Evolutionary conservation across 73 alveolate genomes (phyloP).

Genomic region (Blepharisma japonicum): DNA sequence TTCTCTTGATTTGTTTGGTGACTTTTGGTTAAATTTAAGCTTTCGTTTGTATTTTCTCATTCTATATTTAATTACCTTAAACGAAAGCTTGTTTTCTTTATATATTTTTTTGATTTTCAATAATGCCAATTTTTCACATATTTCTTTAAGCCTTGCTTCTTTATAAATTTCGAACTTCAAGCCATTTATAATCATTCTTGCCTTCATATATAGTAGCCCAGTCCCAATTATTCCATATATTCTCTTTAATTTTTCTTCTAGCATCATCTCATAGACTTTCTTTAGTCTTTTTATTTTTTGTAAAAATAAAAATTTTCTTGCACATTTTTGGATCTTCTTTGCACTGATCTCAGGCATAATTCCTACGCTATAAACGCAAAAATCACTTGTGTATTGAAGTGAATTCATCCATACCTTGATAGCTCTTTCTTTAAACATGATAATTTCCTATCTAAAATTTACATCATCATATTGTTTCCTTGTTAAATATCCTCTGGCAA

Average conservation of each 20-base stretch:
- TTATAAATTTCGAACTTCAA: not conserved
- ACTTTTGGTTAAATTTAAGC: too few species aligned
- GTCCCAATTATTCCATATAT: not conserved
- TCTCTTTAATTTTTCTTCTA: not conserved
- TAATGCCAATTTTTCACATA: not conserved
- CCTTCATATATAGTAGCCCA: not conserved
- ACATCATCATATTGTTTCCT: not conserved
- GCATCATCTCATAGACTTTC: not conserved
- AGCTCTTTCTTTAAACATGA: not conserved
- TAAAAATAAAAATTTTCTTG: not conserved
- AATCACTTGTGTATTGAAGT: not conserved
- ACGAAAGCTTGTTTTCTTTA: not conserved
- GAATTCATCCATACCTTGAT: not conserved
- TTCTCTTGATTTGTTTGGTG: too few species aligned
- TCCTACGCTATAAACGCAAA: constrained; percentile 1
- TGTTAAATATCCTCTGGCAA: not conserved
- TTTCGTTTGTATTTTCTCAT: constrained; percentile 15
- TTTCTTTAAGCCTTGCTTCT: not conserved
- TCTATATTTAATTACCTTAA: not conserved
- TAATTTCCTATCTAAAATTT: constrained; percentile 15
- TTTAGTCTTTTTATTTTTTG: not conserved
- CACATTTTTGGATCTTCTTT: not conserved
- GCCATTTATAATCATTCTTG: not conserved
- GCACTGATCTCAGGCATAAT: not conserved
- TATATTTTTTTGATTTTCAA: not conserved